Percentiles rank a stretch among this genome's conserved stretches.
phyloP scores from a whole-genome alignment of 2,329 filamentous ascomycete genomes.

The Myriangium duriaei region DNA sequence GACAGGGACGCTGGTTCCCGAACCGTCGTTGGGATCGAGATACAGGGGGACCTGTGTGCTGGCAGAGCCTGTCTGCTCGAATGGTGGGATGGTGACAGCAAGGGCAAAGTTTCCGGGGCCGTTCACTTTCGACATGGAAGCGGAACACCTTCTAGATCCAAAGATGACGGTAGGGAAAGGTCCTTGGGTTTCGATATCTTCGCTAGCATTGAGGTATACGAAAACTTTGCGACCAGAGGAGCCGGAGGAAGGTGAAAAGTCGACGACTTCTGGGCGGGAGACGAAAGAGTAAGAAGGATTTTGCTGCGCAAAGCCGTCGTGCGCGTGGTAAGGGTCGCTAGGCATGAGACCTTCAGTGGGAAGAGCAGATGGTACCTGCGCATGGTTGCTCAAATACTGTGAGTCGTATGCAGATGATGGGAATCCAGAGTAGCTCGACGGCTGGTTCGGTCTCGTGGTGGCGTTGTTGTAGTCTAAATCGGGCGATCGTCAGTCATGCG shows the following conservation, averaged over 20 bases:
- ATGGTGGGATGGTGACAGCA: conserved; percentile 57
- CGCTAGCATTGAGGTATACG: conserved; percentile 62
- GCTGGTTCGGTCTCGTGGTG: conserved; percentile 47
- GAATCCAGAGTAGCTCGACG: conserved; percentile 37
- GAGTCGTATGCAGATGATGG: conserved; percentile 37
- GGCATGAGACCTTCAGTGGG: conserved; percentile 31
- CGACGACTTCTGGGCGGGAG: conserved; percentile 51
- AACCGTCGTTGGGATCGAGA: conserved; percentile 44
- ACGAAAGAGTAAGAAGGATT: conserved; percentile 58
- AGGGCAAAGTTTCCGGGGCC: conserved; percentile 58
- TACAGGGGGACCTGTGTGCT: conserved; percentile 46
- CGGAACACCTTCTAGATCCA: conserved; percentile 61
- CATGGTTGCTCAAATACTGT: conserved; percentile 37
- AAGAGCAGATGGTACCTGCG: conserved; percentile 37
- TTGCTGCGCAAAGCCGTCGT: conserved; percentile 40
- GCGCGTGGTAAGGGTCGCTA: conserved; percentile 33
- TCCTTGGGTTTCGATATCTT: conserved; percentile 54
- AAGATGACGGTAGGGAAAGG: conserved; percentile 50
- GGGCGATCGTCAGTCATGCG: conserved; percentile 34
- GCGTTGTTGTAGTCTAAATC: conserved; percentile 42
- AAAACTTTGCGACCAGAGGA: conserved; percentile 56
- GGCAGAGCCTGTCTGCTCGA: conserved; percentile 43
- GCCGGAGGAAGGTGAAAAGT: conserved; percentile 58
- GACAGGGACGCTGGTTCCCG: conserved; percentile 23
- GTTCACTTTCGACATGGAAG: conserved; percentile 50